A percentile compares a stretch with the other conserved stretches of the same genome.
These are phyloP conservation scores for Colletotrichum tofieldiae DNA, from an alignment of 2,329 filamentous ascomycete genomes.

Conservation along the genomic window DNA sequence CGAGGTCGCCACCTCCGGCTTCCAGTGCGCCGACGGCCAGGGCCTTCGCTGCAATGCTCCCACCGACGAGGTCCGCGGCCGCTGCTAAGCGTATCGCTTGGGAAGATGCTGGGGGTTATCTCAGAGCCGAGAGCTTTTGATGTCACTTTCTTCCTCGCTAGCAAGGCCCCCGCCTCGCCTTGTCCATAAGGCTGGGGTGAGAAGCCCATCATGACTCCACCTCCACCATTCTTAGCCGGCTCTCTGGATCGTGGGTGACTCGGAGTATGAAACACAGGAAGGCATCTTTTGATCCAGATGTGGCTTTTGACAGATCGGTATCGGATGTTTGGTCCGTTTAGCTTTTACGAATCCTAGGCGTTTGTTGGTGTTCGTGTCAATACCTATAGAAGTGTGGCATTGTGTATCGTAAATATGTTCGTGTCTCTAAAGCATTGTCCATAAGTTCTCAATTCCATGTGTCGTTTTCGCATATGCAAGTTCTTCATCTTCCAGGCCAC, in stretches of 20 bases:
- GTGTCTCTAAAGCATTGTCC: background rate
- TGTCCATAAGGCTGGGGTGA: constrained; percentile 18
- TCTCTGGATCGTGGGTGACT: constrained; percentile 29
- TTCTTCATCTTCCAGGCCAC: too few species aligned
- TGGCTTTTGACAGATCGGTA: constrained; percentile 21
- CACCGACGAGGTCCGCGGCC: constrained; percentile 33
- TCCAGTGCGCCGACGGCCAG: constrained; percentile 45
- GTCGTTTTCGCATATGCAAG: background rate
- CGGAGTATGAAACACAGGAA: background rate
- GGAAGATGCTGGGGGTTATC: background rate
- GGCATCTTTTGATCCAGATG: constrained; percentile 12
- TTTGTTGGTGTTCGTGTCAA: constrained; percentile 34
- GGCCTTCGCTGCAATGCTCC: constrained; percentile 44
- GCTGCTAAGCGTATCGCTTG: constrained; percentile 36
- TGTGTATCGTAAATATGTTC: background rate
- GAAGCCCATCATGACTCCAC: constrained; percentile 24
- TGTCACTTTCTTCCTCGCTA: constrained; percentile 3
- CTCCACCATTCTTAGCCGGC: constrained; percentile 27
- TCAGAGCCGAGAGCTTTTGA: background rate
- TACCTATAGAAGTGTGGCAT: constrained; percentile 29
- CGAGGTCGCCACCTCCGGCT: constrained; percentile 41
- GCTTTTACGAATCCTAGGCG: constrained; percentile 35
- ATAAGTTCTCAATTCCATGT: background rate
- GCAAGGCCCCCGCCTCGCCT: constrained; percentile 1
- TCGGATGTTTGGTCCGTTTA: constrained; percentile 26